A percentile compares a stretch with the other conserved stretches of the same genome.
Evolutionary conservation across 345 rosid species (phyloP).

Genomic region (Sonneratia alba): DNA sequence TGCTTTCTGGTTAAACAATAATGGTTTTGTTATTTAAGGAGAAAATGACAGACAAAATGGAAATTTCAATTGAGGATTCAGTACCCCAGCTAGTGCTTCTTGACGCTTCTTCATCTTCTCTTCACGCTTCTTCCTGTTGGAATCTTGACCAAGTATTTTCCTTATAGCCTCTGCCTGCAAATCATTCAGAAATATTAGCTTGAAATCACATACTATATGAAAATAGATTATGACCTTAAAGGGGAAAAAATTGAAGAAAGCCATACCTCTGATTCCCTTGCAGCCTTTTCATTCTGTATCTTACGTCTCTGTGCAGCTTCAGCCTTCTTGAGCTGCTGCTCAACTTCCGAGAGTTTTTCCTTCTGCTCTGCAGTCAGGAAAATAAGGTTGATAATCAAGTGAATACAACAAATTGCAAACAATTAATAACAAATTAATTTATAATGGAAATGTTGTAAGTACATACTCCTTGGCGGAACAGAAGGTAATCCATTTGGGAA

Average conservation of each 20-base stretch:
- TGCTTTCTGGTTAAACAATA: constrained; percentile 11
- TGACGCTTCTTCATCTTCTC: constrained; percentile 55
- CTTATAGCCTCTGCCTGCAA: constrained; percentile 81
- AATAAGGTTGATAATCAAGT: neutral
- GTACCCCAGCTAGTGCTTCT: constrained; percentile 83
- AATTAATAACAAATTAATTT: neutral
- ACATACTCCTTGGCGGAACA: constrained; percentile 81
- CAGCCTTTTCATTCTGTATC: constrained; percentile 85
- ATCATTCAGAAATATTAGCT: constrained; percentile 37
- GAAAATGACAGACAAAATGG: neutral
- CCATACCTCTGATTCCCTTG: constrained; percentile 73
- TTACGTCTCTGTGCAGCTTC: constrained; percentile 93
- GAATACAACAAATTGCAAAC: constrained; percentile 1
- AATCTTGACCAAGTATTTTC: constrained; percentile 94
- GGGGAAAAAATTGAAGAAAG: constrained; percentile 1
- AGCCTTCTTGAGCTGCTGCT: constrained; percentile 78
- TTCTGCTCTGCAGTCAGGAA: constrained; percentile 47
- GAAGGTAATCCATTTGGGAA: constrained; percentile 93
- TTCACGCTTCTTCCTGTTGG: constrained; percentile 80
- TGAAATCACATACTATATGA: neutral
- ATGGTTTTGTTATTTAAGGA: neutral
- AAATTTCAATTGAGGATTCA: constrained; percentile 1
- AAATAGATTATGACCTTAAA: neutral
- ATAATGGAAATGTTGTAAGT: neutral
- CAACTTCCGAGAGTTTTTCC: constrained; percentile 74